Percentiles rank a stretch among this genome's conserved stretches.
These are phyloP conservation scores for Phylloboletellus chloephorus DNA, from an alignment of 1,284 basidiomycete species.

Conservation along the genomic window DNA sequence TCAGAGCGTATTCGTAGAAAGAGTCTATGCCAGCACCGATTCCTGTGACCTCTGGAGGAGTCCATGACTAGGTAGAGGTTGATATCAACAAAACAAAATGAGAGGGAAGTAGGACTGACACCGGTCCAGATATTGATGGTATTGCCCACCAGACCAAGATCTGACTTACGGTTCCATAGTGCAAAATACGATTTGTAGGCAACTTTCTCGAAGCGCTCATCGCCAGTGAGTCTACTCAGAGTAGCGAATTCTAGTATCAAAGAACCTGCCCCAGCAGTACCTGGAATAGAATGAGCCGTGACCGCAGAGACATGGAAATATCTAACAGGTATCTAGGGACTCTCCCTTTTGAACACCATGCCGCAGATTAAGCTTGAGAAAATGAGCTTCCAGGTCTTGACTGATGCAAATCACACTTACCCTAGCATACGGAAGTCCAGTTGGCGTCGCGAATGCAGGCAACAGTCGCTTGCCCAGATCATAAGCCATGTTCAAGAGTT, in stretches of 20 bases:
- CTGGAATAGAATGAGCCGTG: slow-evolving; percentile 36
- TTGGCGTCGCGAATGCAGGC: slow-evolving; percentile 84
- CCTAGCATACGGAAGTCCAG: slow-evolving; percentile 85
- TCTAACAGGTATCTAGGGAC: slow-evolving; percentile 73
- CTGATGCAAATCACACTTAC: slow-evolving; percentile 37
- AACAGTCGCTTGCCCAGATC: slow-evolving; percentile 82
- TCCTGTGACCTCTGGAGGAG: slow-evolving; percentile 66
- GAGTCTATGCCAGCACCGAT: slow-evolving; percentile 92
- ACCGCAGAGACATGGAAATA: slow-evolving; percentile 3
- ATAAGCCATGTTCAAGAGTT: slow-evolving; percentile 73
- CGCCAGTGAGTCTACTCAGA: slow-evolving; percentile 81
- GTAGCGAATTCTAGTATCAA: slow-evolving; percentile 91
- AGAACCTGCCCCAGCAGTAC: slow-evolving; percentile 88
- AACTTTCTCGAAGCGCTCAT: slow-evolving; percentile 79
- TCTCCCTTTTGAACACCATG: slow-evolving; percentile 65
- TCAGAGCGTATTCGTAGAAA: slow-evolving; percentile 88
- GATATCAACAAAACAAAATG: slow-evolving; percentile 3
- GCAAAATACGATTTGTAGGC: slow-evolving; percentile 85
- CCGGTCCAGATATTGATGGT: slow-evolving; percentile 78
- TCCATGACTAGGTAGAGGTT: slow-evolving; percentile 50
- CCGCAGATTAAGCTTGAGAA: slow-evolving; percentile 63
- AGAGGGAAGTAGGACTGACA: slow-evolving; percentile 40
- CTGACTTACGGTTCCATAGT: slow-evolving; percentile 83
- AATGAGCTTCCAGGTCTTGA: slow-evolving; percentile 1
- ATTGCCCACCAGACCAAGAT: slow-evolving; percentile 82